Conservation (phyloP, 2,329 filamentous ascomycete species). For the Colletotrichum graminicola region DNA sequence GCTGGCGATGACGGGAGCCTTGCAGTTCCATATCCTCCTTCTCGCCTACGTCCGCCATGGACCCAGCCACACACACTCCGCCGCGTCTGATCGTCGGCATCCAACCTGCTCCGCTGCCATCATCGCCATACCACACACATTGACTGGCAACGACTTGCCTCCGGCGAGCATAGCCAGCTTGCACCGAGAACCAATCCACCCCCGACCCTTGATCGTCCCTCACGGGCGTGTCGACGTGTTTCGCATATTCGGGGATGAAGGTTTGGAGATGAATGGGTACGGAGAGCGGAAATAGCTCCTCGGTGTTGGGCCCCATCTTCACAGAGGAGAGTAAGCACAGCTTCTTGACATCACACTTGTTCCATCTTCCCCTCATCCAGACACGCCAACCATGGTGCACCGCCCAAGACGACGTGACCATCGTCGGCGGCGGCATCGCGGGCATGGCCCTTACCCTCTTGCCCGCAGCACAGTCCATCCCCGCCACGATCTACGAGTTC, state of each 20-base stretch:
- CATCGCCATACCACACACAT: conserved; percentile 55
- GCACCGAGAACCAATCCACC: conserved; percentile 58
- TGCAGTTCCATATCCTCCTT: conserved; percentile 55
- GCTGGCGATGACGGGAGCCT: conserved; percentile 61
- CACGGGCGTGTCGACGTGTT: conserved; percentile 58
- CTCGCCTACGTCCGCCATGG: conserved; percentile 59
- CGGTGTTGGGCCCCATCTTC: background rate
- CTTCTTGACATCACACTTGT: background rate
- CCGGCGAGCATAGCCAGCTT: conserved; percentile 59
- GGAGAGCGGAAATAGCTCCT: background rate
- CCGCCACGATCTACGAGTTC: conserved; percentile 64
- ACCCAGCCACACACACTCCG: conserved; percentile 60
- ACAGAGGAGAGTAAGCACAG: background rate
- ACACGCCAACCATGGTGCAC: background rate
- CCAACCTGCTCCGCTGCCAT: conserved; percentile 57
- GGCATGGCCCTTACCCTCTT: conserved; percentile 61
- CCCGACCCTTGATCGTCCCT: conserved; percentile 46
- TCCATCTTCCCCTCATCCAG: background rate
- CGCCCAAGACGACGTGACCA: conserved; percentile 22
- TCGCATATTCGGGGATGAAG: background rate
- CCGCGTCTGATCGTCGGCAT: conserved; percentile 53
- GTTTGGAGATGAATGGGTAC: background rate
- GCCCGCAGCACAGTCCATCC: conserved; percentile 64
- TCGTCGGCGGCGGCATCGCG: conserved; percentile 39
- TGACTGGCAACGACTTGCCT: conserved; percentile 52